Base-by-base conservation (phyloP, 169 alveolate species). In the Plasmodium knowlesi region DNA sequence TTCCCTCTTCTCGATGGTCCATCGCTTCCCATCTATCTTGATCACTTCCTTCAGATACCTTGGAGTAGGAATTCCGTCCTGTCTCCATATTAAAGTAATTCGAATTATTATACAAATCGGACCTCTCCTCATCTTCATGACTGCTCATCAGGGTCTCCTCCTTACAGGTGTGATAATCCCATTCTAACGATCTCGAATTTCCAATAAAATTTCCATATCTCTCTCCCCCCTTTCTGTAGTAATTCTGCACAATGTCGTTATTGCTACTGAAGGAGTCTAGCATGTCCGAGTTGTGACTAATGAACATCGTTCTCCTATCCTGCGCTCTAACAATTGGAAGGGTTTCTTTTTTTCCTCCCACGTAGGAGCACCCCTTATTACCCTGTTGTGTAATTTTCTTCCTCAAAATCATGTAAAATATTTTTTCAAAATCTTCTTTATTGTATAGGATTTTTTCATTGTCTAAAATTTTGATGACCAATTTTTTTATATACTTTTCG, bases 341-440 rank as follows among this genome's bases (percentile, higher is more conserved):
- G 12, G 4, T 12, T 1, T 43, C 53, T 41, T 46, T 32, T 84
- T 84, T 71, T 34, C 34, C n/a, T 14, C 22, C 43, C n/a, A 14
- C 39, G 53, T 30, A 25, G 30, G 72, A 30, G 8, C 50, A 30
- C 22, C 22, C 25, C n/a, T 16, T 53, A 46, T 34, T 53, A 46
- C 41, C 80, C 34, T 37, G 70, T 9, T 28, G 76, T 67, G 76
- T 67, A 16, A 28, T 57, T 32, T 67, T 86, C 41, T 78, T 86
- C 34, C 72, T 89, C 46, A 89, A 54, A 25, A 89, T 79, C 94
- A 89, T 89, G 72, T 57, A 79, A 89, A 89, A 89, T 73, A 89
- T 57, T 25, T 89, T 54, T 79, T 89, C 94, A 79, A 89, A 89
- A 39, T 89, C 90, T 79, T 89, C 94, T 39, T 89, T 89, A 39